Evolutionary conservation across 2,329 filamentous ascomycete species (phyloP).

Genomic region (Albophoma yamanashiensis): DNA sequence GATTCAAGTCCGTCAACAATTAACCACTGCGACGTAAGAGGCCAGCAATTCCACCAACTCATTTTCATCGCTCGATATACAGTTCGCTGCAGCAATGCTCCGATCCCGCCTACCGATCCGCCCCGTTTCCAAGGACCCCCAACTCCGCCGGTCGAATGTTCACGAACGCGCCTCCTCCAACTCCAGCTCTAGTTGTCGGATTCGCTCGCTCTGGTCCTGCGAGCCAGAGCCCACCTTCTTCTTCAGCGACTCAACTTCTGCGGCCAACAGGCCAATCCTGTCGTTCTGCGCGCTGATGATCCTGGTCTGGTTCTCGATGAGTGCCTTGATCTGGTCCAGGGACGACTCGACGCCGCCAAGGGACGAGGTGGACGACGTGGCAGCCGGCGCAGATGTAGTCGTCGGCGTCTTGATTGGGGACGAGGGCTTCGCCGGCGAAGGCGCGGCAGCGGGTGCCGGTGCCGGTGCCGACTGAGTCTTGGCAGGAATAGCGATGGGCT

Average conservation of each 20-base stretch:
- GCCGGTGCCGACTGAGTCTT: conserved; percentile 11
- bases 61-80: not conserved
- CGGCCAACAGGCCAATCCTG: conserved; percentile 59
- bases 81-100: not conserved
- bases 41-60: not conserved
- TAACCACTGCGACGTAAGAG: not conserved
- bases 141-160: conserved; percentile 1
- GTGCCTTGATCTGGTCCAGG: conserved; percentile 64
- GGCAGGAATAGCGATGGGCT: conserved; percentile 26
- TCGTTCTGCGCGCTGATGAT: conserved; percentile 68
- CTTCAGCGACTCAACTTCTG: conserved; percentile 74
- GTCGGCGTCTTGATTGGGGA: conserved; percentile 20
- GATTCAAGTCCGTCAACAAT: not conserved
- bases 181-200: conserved; percentile 57
- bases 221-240: conserved; percentile 49
- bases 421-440: conserved; percentile 16
- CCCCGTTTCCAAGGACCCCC: not conserved
- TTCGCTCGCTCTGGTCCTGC: conserved; percentile 56
- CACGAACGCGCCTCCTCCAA: conserved; percentile 53
- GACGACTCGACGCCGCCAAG: conserved; percentile 45
- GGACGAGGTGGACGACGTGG: conserved; percentile 15
- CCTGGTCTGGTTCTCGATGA: conserved; percentile 67
- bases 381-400: conserved; percentile 16
- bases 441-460: conserved; percentile 8
- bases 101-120: not conserved